These are phyloP conservation scores for Marchantia polymorpha DNA, from an alignment of 225 moss, liverwort and hornwort genomes.

Conservation along the genomic window DNA sequence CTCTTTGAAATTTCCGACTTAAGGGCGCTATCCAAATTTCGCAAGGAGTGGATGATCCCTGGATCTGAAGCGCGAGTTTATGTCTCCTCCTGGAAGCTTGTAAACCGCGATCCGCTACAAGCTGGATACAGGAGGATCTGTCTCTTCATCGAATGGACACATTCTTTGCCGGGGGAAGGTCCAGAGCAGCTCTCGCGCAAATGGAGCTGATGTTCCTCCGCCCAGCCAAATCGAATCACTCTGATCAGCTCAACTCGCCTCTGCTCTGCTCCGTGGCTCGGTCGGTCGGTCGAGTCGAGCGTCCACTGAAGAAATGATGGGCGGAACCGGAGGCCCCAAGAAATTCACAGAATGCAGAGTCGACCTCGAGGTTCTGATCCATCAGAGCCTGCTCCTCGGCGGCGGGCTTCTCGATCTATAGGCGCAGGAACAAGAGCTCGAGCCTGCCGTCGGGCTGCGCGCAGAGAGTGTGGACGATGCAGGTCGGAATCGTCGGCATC, in stretches of 20 bases:
- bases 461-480: conserved; percentile 45
- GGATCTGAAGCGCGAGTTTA: too few relatives aligned
- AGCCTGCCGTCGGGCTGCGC: conserved; percentile 40
- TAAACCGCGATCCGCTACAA: not conserved
- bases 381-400: not conserved
- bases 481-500: conserved; percentile 51
- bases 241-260: too few relatives aligned
- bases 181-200: not conserved
- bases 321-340: not conserved
- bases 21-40: too few relatives aligned
- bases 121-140: not conserved
- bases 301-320: not conserved
- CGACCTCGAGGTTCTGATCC: conserved; percentile 2
- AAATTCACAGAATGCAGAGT: not conserved
- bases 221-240: not conserved
- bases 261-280: not conserved
- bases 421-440: conserved; percentile 14
- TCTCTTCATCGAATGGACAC: conserved; percentile 5
- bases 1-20: too few relatives aligned
- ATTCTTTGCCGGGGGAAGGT: not conserved
- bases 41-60: too few relatives aligned
- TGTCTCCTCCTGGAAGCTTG: too few relatives aligned
- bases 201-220: not conserved
- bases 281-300: not conserved
- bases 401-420: not conserved